Evolutionary conservation across 2,329 filamentous ascomycete genomes (phyloP).

Genomic region (Karstenula rhodostoma): DNA sequence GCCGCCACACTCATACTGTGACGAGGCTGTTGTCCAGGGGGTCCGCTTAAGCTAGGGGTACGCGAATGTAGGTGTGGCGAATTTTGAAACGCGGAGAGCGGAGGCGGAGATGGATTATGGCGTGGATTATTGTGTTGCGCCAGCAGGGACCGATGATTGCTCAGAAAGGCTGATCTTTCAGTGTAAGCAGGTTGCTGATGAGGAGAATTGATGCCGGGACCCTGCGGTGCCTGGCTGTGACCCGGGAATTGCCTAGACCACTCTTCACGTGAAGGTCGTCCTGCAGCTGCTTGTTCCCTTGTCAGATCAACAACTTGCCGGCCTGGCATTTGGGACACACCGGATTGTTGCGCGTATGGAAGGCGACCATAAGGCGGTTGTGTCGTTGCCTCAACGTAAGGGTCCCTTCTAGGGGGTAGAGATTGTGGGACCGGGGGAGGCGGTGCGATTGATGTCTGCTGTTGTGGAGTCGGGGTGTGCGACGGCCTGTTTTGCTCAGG

Average conservation of each 20-base stretch:
- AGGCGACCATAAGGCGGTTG: conserved; percentile 38
- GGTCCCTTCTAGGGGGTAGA: conserved; percentile 34
- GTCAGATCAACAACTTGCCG: conserved; percentile 44
- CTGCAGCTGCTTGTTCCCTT: conserved; percentile 33
- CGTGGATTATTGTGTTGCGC: conserved; percentile 42
- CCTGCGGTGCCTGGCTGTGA: conserved; percentile 39
- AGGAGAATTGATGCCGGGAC: conserved; percentile 35
- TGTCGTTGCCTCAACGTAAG: conserved; percentile 35
- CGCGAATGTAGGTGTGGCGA: conserved; percentile 47
- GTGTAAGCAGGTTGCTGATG: conserved; percentile 37
- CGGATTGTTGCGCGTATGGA: conserved; percentile 38
- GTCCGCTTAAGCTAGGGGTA: conserved; percentile 44
- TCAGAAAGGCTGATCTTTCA: conserved; percentile 29
- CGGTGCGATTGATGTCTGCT: conserved; percentile 43
- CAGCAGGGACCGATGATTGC: conserved; percentile 43
- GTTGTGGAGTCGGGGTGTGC: conserved; percentile 46
- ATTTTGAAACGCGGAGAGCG: conserved; percentile 37
- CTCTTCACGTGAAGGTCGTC: conserved; percentile 34
- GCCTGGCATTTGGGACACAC: conserved; percentile 30
- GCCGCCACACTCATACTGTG: conserved; percentile 33
- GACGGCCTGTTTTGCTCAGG: conserved; percentile 44
- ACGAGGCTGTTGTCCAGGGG: conserved; percentile 34
- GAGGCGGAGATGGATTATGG: conserved; percentile 47
- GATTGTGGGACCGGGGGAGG: conserved; percentile 37
- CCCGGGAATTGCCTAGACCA: conserved; percentile 42